Base-by-base conservation (phyloP, 129 eudicot genomes). In the Gnaphalium uliginosum region DNA sequence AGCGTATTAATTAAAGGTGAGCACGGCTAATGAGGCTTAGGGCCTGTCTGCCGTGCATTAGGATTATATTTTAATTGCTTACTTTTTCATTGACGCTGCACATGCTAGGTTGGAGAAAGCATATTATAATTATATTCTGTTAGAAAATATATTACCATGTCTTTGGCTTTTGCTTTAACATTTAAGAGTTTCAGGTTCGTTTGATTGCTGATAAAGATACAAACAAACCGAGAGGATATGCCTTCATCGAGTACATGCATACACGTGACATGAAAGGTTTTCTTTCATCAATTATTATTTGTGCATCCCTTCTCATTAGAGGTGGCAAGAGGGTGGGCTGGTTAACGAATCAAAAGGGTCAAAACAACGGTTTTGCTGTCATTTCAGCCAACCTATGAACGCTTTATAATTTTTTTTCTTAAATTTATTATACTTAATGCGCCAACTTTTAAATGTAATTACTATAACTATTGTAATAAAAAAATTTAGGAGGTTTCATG, bases 261-360 rank as follows among this genome's bases (percentile, higher is more conserved):
- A 94, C 93, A 41, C 92, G 97, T n/a, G 99, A 94, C 74, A 94
- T 94, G 99, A 94, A 94, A 91, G 91, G 99, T 94, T 23, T 68
- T 59, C 14, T 69, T 67, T n/a, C 14, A 33, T 13, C 48, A 51
- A 1, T 14, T 46, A 3, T 14, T 46, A 46, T 46, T 41, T 46
- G n/a, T 46, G 5, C 5, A 46, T 3, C 53, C 6, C 53, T 13
- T 46, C 53, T 46, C 6, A 14, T 14, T 14, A 46, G 18, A 46
- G 53, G 53, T 46, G 18, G 53, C 53, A 43, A 43, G 17, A 46
- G 53, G 53, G 53, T 46, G 53, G 53, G 53, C n/a, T 46, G 53
- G 53, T 18, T 46, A 46, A 46, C 18, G 5, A 14, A 46, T 46
- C n/a, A 46, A 13, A 43, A 46, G 53, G 53, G 53, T 46, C n/a